Evolutionary conservation across 768 basidiomycete species (phyloP).

Genomic region (Trametes cinnabarina): DNA sequence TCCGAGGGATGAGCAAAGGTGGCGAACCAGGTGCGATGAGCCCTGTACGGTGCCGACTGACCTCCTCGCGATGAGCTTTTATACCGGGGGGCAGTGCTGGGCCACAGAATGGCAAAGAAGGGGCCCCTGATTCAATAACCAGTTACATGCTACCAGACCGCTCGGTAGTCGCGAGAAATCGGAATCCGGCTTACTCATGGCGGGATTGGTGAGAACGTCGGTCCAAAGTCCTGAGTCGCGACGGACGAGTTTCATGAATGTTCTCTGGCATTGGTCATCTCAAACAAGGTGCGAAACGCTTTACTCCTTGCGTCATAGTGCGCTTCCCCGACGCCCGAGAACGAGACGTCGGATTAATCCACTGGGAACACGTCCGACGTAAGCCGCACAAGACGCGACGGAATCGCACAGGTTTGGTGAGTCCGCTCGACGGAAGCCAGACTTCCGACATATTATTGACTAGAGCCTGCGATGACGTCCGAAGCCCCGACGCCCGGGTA

Average conservation of each 20-base stretch:
- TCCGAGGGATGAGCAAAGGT: not conserved
- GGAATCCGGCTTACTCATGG: slow-evolving; percentile 3
- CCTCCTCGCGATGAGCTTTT: not conserved
- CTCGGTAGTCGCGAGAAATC: slow-evolving; percentile 9
- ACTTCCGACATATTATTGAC: slow-evolving; percentile 1
- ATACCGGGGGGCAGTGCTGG: not conserved
- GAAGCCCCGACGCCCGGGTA: not conserved
- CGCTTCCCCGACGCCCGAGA: slow-evolving; percentile 1
- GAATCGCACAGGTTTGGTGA: not conserved
- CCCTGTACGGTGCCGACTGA: not conserved
- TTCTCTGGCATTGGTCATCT: slow-evolving; percentile 11
- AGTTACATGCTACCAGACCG: too few relatives aligned
- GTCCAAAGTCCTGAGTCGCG: not conserved
- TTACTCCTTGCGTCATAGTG: slow-evolving; percentile 6
- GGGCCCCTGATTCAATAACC: too few relatives aligned
- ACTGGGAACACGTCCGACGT: slow-evolving; percentile 5
- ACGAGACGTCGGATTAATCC: not conserved
- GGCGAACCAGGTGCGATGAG: not conserved
- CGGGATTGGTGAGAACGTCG: not conserved
- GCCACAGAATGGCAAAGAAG: too few relatives aligned
- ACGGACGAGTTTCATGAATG: slow-evolving; percentile 7
- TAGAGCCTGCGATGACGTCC: not conserved
- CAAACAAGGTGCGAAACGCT: not conserved
- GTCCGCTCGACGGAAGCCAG: not conserved
- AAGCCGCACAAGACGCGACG: not conserved